Percentiles rank a stretch among this genome's conserved stretches.
Conservation (phyloP, 805 yeast species). For the Cyberlindnera saturnus region DNA sequence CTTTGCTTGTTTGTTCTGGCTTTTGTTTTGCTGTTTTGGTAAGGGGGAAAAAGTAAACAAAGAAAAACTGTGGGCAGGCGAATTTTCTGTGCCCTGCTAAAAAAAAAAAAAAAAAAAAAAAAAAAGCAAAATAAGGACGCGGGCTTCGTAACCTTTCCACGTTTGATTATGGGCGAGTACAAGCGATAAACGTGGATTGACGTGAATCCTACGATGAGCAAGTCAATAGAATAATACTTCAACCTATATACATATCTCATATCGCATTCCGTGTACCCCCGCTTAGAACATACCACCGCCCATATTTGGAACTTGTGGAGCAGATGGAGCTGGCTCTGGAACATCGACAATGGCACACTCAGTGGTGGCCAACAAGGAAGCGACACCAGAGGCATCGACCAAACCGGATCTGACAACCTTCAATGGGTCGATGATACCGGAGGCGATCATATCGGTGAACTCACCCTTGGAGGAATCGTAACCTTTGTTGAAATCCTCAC, state of each 20-base stretch:
- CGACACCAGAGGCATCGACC: conserved; percentile 96
- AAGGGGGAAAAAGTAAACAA: conserved; percentile 10
- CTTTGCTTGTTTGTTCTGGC: conserved; percentile 6
- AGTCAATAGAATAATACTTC: neutral
- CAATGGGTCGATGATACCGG: conserved; percentile 98
- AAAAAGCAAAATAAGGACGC: neutral
- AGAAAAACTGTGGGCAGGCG: conserved; percentile 1
- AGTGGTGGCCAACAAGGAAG: conserved; percentile 94
- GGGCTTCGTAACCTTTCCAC: neutral
- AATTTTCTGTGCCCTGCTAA: neutral
- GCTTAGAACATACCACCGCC: conserved; percentile 50
- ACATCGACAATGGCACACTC: conserved; percentile 98
- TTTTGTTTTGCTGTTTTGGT: conserved; percentile 6
- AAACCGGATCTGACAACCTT: conserved; percentile 97
- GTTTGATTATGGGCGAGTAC: too few species aligned
- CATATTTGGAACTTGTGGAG: conserved; percentile 47
- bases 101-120: neutral
- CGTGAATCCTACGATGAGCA: too few species aligned
- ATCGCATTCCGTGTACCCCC: too few species aligned
- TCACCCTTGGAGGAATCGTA: conserved; percentile 91
- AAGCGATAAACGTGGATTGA: too few species aligned
- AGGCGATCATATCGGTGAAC: conserved; percentile 91
- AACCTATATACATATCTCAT: conserved; percentile 6
- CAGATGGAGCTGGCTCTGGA: conserved; percentile 67
- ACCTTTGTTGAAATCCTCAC: conserved; percentile 82